Evolutionary conservation across 129 eudicot genomes (phyloP), one percentile per base, ranked within the genome.

Genomic region (Tagetes erecta): DNA sequence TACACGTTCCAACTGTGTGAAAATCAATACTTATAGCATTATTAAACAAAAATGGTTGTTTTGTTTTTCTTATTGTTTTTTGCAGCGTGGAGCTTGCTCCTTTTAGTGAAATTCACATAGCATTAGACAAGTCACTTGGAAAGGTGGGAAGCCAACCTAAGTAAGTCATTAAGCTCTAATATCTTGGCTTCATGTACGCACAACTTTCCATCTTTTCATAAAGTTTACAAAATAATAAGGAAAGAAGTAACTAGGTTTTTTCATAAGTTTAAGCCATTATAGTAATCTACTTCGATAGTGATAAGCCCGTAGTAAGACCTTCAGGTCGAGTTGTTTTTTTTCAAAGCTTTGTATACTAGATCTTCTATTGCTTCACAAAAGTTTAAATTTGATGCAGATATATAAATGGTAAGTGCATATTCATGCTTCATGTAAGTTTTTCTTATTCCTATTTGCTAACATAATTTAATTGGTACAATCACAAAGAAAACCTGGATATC

Each of bases 121-220:
- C 95, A 34, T 67, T 92, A 82, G 98, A 90, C 70, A 92, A 87
- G 82, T 81, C 98, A 60, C 87, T 89, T 73, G 98, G 98, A 53
- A 92, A 92, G 87, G 86, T 83, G 1, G 95, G 98, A 77, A 87
- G 96, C 78, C 98, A 90, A 63, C 95, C 89, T 47, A 92, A 92
- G 77, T 95, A 92, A 84, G 82, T 92, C 14, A 68, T 92, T 13
- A 87, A 73, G 76, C 87, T 92, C 73, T 92, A 70, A 79, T 75
- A 46, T 41, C 57, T 67, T 5, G 8, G 57, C 30, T 56, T 30
- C 11, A 56, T 56, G 63, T 56, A 56, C 30, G 12, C 36, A 27
- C 5, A 27, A 56, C 63, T 56, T 56, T 20, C 11, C 7, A 27
- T 27, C 63, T 27, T 56, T 3, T 8, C 35, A 5, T 4, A 27